A percentile compares a stretch with the other conserved stretches of the same genome.
Evolutionary conservation across 2,329 filamentous ascomycete genomes (phyloP).

Genomic region (Diaporthe batatas): DNA sequence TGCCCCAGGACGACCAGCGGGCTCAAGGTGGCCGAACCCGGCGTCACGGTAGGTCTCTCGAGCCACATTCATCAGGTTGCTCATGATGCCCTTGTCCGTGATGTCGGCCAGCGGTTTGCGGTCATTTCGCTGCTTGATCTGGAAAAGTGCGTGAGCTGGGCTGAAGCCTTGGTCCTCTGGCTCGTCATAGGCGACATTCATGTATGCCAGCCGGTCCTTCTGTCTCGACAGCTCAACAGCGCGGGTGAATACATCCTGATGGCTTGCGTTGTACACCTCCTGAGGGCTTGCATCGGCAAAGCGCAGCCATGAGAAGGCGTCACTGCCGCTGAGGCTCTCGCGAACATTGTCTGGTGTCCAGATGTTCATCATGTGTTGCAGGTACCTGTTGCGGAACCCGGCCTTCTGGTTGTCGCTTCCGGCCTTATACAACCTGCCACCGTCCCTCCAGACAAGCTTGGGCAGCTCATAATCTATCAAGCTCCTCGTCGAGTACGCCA

Average conservation of each 20-base stretch:
- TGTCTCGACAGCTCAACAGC: slow-evolving; percentile 71
- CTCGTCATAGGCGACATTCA: slow-evolving; percentile 80
- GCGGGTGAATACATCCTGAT: slow-evolving; percentile 79
- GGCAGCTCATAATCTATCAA: slow-evolving; percentile 88
- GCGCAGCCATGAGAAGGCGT: slow-evolving; percentile 89
- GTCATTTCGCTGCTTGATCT: slow-evolving; percentile 79
- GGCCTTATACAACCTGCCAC: slow-evolving; percentile 80
- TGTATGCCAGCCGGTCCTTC: slow-evolving; percentile 71
- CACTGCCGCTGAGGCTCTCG: slow-evolving; percentile 69
- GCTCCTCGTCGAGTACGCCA: slow-evolving; percentile 90
- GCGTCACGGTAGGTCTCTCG: slow-evolving; percentile 73
- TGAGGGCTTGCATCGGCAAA: slow-evolving; percentile 83
- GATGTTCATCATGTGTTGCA: slow-evolving; percentile 89
- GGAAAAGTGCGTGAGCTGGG: slow-evolving; percentile 83
- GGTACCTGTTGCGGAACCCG: slow-evolving; percentile 83
- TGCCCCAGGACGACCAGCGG: slow-evolving; percentile 81
- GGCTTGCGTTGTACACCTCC: slow-evolving; percentile 79
- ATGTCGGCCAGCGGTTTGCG: slow-evolving; percentile 76
- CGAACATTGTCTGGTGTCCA: slow-evolving; percentile 86
- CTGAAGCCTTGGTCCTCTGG: slow-evolving; percentile 72
- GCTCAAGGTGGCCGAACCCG: slow-evolving; percentile 83
- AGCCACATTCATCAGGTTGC: slow-evolving; percentile 84
- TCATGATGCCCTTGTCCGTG: slow-evolving; percentile 79
- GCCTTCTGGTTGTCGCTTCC: slow-evolving; percentile 80
- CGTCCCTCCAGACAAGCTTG: slow-evolving; percentile 83